These are phyloP conservation scores for Zygnema circumcarinatum DNA, from an alignment of 139 green algal genomes.

Conservation along the genomic window DNA sequence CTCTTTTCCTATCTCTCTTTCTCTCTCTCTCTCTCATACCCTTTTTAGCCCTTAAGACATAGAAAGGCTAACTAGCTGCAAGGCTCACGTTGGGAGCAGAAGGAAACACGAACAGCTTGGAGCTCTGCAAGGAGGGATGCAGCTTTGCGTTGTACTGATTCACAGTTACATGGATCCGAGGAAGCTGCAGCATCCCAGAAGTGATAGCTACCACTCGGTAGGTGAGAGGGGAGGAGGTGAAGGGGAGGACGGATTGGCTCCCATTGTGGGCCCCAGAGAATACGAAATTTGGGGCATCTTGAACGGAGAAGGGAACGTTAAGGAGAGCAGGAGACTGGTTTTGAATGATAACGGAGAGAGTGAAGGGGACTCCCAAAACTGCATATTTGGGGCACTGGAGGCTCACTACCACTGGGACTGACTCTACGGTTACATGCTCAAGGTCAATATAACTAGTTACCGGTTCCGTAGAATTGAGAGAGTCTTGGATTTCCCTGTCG, in stretches of 20 bases:
- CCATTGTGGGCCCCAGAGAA: slow-evolving; percentile 38
- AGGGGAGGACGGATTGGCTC: slow-evolving; percentile 24
- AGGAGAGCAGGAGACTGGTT: slow-evolving; percentile 38
- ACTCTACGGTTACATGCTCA: slow-evolving; percentile 22
- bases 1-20: too few species aligned
- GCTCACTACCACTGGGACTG: background rate
- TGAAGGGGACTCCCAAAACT: slow-evolving; percentile 43
- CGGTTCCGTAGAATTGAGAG: background rate
- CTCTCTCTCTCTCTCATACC: too few species aligned
- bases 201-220: slow-evolving; percentile 34
- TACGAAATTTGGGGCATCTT: slow-evolving; percentile 40
- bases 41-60: too few species aligned
- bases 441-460: slow-evolving; percentile 26
- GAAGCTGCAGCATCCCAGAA: slow-evolving; percentile 46
- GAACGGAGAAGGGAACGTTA: slow-evolving; percentile 40
- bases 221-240: background rate
- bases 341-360: slow-evolving; percentile 5
- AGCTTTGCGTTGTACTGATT: slow-evolving; percentile 24
- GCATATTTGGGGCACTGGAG: background rate
- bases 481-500: background rate
- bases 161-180: slow-evolving; percentile 12
- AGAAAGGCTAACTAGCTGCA: too few species aligned
- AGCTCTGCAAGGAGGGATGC: slow-evolving; percentile 21
- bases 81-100: slow-evolving; percentile 16
- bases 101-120: slow-evolving; percentile 44